These are phyloP conservation scores for Westerdykella ornata DNA, from an alignment of 2,329 filamentous ascomycete genomes.

Conservation along the genomic window DNA sequence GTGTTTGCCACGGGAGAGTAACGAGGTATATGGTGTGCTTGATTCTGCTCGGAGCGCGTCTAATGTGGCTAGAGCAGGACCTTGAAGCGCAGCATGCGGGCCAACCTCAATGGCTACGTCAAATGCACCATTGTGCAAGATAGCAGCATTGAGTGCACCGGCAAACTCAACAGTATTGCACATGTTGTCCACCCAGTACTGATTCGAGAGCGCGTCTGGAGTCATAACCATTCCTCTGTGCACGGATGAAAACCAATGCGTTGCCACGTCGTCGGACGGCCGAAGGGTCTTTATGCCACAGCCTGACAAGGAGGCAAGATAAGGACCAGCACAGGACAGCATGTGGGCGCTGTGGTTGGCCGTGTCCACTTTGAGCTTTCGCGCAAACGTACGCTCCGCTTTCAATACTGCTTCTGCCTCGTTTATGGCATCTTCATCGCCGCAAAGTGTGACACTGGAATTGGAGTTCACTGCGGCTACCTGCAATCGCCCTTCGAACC, in stretches of 20 bases:
- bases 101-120: slow-evolving; percentile 43
- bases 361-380: slow-evolving; percentile 9
- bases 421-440: slow-evolving; percentile 12
- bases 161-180: slow-evolving; percentile 40
- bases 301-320: slow-evolving; percentile 1
- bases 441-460: slow-evolving; percentile 10
- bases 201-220: slow-evolving; percentile 11
- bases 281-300: neutral
- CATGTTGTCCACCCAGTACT: slow-evolving; percentile 46
- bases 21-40: slow-evolving; percentile 11
- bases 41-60: no score
- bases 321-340: slow-evolving; percentile 7
- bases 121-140: slow-evolving; percentile 18
- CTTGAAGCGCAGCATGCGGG: slow-evolving; percentile 43
- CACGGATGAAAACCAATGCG: slow-evolving; percentile 10
- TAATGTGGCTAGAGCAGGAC: slow-evolving; percentile 21
- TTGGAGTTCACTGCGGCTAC: slow-evolving; percentile 21
- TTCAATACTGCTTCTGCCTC: slow-evolving; percentile 4
- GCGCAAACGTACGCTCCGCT: slow-evolving; percentile 6
- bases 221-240: neutral
- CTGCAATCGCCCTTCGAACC: slow-evolving; percentile 12
- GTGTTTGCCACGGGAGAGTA: slow-evolving; percentile 16
- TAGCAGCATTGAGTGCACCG: slow-evolving; percentile 31
- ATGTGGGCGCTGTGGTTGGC: slow-evolving; percentile 16
- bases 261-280: neutral